Conservation (phyloP, 2,329 filamentous ascomycete species). For the Ascochyta fabae region DNA sequence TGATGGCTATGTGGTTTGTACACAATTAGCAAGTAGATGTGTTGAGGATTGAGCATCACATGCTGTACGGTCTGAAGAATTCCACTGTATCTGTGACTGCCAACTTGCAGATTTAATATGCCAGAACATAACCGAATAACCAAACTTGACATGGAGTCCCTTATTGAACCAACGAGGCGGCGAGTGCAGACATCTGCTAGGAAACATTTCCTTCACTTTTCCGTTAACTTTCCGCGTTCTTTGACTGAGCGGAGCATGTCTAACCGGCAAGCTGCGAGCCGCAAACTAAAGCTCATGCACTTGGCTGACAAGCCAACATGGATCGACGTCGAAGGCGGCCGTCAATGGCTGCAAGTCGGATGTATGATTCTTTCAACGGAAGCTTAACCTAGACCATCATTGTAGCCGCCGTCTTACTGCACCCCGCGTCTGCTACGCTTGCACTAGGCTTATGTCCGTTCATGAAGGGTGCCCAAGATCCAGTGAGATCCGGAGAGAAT, state of each 20-base stretch:
- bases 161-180: too few species aligned
- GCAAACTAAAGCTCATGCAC: neutral
- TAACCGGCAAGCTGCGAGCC: neutral
- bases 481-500: neutral
- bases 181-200: neutral
- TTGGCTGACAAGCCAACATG: neutral
- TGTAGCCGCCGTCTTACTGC: constrained; percentile 3
- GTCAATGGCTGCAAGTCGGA: neutral
- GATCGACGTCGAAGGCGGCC: neutral
- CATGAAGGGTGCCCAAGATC: neutral
- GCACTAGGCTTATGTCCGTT: neutral
- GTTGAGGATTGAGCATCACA: too few species aligned
- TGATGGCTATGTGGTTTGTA: neutral
- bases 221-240: neutral
- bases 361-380: neutral
- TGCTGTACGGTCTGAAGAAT: too few species aligned
- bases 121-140: neutral
- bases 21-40: neutral
- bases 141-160: neutral
- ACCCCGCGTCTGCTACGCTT: neutral
- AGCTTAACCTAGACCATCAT: neutral
- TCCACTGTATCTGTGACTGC: too few species aligned
- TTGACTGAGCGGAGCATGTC: neutral
- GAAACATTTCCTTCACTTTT: neutral
- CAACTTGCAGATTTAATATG: neutral